Evolutionary conservation across 352 stramenopile species (phyloP).

Genomic region (Thraustochytrium sp.): DNA sequence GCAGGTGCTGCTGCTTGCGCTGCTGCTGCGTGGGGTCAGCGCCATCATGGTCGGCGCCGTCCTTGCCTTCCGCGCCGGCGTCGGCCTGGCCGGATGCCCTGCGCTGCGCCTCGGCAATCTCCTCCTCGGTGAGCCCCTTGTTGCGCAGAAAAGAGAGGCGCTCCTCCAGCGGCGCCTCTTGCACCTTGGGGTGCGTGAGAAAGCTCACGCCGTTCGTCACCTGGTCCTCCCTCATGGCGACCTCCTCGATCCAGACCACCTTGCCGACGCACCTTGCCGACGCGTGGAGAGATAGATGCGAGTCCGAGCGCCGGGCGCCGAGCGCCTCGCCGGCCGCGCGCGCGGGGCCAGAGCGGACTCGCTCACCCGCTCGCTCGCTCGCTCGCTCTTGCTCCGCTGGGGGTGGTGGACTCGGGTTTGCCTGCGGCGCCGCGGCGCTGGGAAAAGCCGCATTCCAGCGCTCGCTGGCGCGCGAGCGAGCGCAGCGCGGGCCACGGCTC

Average conservation of each 20-base stretch:
- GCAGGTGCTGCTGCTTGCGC: not conserved
- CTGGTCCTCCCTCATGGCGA: conserved; percentile 28
- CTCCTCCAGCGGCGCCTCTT: conserved; percentile 19
- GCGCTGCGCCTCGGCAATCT: conserved; percentile 3
- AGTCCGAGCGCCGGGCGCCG: no score
- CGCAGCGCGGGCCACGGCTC: no score
- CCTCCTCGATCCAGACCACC: not conserved
- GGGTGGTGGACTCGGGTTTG: no score
- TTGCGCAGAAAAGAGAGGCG: conserved; percentile 21
- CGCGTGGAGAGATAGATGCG: no score
- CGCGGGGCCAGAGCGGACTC: no score
- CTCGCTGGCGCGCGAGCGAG: no score
- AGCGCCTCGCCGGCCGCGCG: no score
- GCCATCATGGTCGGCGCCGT: not conserved
- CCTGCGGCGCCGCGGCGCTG: no score
- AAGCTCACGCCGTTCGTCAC: conserved; percentile 24
- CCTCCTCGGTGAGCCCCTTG: conserved; percentile 38
- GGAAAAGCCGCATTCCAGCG: no score
- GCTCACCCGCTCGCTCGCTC: no score
- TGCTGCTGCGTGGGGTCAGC: not conserved
- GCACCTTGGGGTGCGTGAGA: conserved; percentile 37
- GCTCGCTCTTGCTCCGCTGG: no score
- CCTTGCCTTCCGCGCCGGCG: not conserved
- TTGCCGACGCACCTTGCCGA: no score
- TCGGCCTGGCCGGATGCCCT: not conserved